Evolutionary conservation across 1,139 yeast genomes (phyloP), one percentile per base, ranked within the genome.

Genomic region (Sugiyamaella xylanicola): DNA sequence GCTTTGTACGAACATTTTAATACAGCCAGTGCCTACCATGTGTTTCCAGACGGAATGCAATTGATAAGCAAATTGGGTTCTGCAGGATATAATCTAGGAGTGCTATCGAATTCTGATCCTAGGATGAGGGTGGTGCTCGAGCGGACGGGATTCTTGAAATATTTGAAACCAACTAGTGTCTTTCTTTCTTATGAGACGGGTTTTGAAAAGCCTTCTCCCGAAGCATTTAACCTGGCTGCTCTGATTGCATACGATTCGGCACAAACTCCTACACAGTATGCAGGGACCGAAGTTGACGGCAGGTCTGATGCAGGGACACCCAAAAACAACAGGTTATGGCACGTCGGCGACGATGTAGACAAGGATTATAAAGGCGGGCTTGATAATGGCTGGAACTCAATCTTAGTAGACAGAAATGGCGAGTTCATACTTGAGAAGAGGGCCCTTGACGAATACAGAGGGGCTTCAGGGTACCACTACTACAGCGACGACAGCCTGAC

Each of bases 21-120:
- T 32, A 51, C 61, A 1, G 48, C 55, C 1, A 57, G 58, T 1
- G 64, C 71, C 3, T 67, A 66, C 47, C 35, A 40, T 13, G 50
- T 64, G 21, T 66, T 49, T 49, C 56, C 54, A 2, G 71, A 67
- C 55, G 65, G 62, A 1, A 35, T 47, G 27, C 57, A 56, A 8
- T 40, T 59, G 5, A 32, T 67, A 8, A 22, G 51, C 15, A 27
- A 19, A 1, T 49, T 67, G 50, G 41, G 52, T 13, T 19, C 37
- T 4, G 27, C 37, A 2, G 50, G 51, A 9, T 37, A 62, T 27
- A 48, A 55, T n/a, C 27, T 64, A 46, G 69, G 65, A n/a, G 52
- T 67, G 3, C 40, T 67, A n/a, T 63, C 68, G 15, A 67, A 67
- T 42, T 61, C 68, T 11, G 71, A 67, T 44, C 63, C 68, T 4